phyloP scores from a whole-genome alignment of 345 rosid genomes.

The Sisymbrium altissimum region DNA sequence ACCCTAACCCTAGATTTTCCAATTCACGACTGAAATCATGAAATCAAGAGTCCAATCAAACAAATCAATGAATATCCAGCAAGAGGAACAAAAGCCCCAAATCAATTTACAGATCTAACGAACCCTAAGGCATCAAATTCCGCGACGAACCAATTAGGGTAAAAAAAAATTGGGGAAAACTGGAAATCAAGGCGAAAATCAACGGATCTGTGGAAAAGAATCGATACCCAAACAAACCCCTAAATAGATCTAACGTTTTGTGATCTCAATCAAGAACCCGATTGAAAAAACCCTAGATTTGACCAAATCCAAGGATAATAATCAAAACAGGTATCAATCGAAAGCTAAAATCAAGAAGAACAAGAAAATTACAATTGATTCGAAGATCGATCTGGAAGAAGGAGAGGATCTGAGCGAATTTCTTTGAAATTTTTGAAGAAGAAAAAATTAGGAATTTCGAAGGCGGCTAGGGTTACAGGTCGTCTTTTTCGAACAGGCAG shows the following conservation, averaged over 20 bases:
- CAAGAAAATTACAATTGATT: constrained; percentile 26
- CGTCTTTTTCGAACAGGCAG: constrained; percentile 8
- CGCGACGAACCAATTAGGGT: neutral
- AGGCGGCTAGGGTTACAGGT: constrained; percentile 38
- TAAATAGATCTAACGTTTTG: constrained; percentile 17
- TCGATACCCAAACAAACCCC: neutral
- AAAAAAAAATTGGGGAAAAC: constrained; percentile 4
- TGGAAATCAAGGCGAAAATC: neutral
- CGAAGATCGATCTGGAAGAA: constrained; percentile 22
- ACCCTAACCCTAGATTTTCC: constrained; percentile 43
- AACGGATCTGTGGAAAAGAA: neutral
- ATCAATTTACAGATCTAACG: constrained; percentile 18
- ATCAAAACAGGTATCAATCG: constrained; percentile 29
- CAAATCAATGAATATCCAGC: neutral
- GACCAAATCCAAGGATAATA: neutral
- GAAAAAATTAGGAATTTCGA: constrained; percentile 3
- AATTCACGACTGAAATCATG: constrained; percentile 20
- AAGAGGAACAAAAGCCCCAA: constrained; percentile 14
- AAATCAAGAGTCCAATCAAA: constrained; percentile 9
- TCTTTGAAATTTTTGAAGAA: neutral
- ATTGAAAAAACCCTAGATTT: constrained; percentile 23
- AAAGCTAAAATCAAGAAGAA: constrained; percentile 19
- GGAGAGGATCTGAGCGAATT: constrained; percentile 26
- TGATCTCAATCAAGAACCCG: neutral
- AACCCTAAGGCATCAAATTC: neutral